Evolutionary conservation across 805 yeast genomes (phyloP).

Genomic region (Pichia sporocuriosa): DNA sequence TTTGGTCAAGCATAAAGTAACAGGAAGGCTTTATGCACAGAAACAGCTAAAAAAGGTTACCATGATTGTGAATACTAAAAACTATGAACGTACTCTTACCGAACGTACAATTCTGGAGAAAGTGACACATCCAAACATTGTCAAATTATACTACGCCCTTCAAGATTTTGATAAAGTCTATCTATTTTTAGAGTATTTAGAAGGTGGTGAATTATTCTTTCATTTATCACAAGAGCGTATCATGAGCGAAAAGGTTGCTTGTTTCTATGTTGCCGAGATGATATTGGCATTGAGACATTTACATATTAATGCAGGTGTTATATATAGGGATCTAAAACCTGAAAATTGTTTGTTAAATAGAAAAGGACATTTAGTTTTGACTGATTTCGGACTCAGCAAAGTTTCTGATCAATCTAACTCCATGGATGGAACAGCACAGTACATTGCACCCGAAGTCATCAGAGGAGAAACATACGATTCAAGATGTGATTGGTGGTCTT

Average conservation of each 20-base stretch:
- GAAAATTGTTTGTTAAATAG: constrained; percentile 78
- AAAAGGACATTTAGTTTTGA: constrained; percentile 72
- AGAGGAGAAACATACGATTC: constrained; percentile 72
- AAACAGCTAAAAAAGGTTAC: constrained; percentile 81
- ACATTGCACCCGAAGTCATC: constrained; percentile 86
- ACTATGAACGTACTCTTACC: constrained; percentile 70
- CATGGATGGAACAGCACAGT: constrained; percentile 72
- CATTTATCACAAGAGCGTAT: constrained; percentile 46
- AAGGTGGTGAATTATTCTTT: constrained; percentile 80
- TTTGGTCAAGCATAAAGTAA: constrained; percentile 56
- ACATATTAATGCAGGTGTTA: constrained; percentile 66
- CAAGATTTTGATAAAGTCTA: constrained; percentile 77
- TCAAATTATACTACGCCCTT: constrained; percentile 72
- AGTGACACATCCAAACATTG: constrained; percentile 75
- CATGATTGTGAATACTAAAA: constrained; percentile 50
- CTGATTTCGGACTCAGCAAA: constrained; percentile 79
- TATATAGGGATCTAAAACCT: constrained; percentile 83
- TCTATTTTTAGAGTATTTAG: constrained; percentile 69
- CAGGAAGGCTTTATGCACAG: constrained; percentile 73
- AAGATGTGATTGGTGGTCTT: constrained; percentile 87
- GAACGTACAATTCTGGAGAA: constrained; percentile 69
- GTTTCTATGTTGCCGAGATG: constrained; percentile 77
- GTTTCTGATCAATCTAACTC: constrained; percentile 42
- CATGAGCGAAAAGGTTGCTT: constrained; percentile 56
- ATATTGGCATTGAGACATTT: constrained; percentile 70